Percentiles rank a stretch among this genome's conserved stretches.
These are phyloP conservation scores for Ganoderma resinaceum DNA, from an alignment of 1,284 basidiomycete species.

Conservation along the genomic window DNA sequence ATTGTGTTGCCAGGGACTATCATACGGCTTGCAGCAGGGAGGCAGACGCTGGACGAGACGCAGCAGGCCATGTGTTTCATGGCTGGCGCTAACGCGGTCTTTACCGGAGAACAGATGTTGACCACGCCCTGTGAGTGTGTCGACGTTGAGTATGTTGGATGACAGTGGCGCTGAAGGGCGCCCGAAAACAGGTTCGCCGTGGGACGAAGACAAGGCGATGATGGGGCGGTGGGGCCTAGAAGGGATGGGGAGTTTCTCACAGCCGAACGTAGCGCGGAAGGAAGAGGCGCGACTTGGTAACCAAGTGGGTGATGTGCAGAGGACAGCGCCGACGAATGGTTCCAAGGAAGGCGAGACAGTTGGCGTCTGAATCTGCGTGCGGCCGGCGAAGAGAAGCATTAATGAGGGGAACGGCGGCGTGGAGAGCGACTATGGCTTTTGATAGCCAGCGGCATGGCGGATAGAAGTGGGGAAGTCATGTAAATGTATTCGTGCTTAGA, in stretches of 20 bases:
- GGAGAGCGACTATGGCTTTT: not conserved
- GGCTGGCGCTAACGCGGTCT: constrained; percentile 98
- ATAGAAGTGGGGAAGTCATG: not conserved
- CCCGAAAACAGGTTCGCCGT: constrained; percentile 68
- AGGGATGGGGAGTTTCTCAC: constrained; percentile 90
- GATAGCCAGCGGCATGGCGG: not conserved
- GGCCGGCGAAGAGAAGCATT: not conserved
- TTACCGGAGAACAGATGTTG: constrained; percentile 97
- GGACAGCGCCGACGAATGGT: constrained; percentile 9
- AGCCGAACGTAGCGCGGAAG: constrained; percentile 53
- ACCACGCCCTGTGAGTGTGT: constrained; percentile 87
- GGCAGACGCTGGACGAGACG: constrained; percentile 89
- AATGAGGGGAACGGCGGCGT: not conserved
- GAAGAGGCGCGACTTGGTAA: constrained; percentile 47
- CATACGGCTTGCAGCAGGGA: constrained; percentile 93
- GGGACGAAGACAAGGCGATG: constrained; percentile 97
- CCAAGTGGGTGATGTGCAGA: constrained; percentile 12
- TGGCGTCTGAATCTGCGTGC: constrained; percentile 21
- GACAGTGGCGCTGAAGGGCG: constrained; percentile 23
- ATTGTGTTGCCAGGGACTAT: constrained; percentile 93
- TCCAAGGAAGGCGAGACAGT: constrained; percentile 16
- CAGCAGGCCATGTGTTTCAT: constrained; percentile 99
- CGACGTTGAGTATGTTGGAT: constrained; percentile 9
- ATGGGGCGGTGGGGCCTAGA: constrained; percentile 92
- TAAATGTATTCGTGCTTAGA: not conserved